A percentile compares a stretch with the other conserved stretches of the same genome.
Conservation (phyloP, 2,329 filamentous ascomycete genomes). For the Aspergillus hortae region DNA sequence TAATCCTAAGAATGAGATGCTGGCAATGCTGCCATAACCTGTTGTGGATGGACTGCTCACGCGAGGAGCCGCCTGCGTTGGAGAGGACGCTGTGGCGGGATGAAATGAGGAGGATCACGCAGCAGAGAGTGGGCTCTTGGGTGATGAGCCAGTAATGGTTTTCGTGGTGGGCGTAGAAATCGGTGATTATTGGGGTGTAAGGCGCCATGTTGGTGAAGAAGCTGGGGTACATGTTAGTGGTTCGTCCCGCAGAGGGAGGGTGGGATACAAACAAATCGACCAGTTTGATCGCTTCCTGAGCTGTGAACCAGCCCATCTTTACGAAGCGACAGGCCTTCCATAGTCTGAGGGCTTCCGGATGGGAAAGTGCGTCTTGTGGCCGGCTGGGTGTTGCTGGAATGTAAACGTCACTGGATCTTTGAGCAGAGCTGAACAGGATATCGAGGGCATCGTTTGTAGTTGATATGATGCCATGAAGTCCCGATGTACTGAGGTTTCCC, state of each 20-base stretch:
- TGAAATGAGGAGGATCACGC: slow-evolving; percentile 51
- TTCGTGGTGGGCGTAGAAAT: slow-evolving; percentile 45
- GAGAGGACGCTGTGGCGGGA: slow-evolving; percentile 45
- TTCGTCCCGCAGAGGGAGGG: too few species aligned
- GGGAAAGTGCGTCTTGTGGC: background rate
- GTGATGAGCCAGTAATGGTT: slow-evolving; percentile 48
- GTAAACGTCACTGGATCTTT: background rate
- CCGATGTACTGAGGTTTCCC: slow-evolving; percentile 22
- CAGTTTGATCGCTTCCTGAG: slow-evolving; percentile 49
- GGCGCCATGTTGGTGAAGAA: slow-evolving; percentile 48
- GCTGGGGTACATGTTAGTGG: slow-evolving; percentile 11
- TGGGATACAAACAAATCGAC: slow-evolving; percentile 40
- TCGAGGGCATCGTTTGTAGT: slow-evolving; percentile 50
- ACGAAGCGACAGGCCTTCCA: slow-evolving; percentile 52
- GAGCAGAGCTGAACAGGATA: slow-evolving; percentile 47
- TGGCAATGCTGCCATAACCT: slow-evolving; percentile 53
- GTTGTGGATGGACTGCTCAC: slow-evolving; percentile 50
- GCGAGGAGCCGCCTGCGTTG: slow-evolving; percentile 39
- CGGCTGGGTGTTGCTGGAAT: too few species aligned
- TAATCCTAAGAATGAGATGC: slow-evolving; percentile 49
- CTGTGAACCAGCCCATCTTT: slow-evolving; percentile 53
- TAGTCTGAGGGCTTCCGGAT: slow-evolving; percentile 33
- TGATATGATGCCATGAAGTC: slow-evolving; percentile 49
- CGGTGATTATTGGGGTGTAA: slow-evolving; percentile 47
- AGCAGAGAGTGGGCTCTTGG: slow-evolving; percentile 50